Percentiles rank a stretch among this genome's conserved stretches.
Conservation (phyloP, 176 grass and related monocot genomes). For the Miscanthus lutarioriparius region DNA sequence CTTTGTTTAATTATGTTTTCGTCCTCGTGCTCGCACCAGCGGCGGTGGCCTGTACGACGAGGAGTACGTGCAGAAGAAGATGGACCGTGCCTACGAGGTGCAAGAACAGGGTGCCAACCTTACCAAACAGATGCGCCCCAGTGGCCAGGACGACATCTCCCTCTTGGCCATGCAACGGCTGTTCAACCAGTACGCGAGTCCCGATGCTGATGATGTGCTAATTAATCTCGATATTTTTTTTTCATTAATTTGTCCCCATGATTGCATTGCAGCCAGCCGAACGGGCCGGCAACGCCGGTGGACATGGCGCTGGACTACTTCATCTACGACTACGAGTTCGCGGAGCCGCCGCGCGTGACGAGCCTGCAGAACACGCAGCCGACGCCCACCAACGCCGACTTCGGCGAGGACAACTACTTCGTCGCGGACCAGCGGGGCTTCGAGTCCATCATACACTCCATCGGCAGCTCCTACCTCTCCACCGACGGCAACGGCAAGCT, state of each 20-base stretch:
- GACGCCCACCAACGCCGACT: constrained; percentile 43
- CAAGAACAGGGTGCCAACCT: not conserved
- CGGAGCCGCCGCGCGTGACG: constrained; percentile 60
- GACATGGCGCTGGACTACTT: constrained; percentile 73
- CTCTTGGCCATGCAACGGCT: constrained; percentile 56
- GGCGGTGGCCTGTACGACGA: constrained; percentile 40
- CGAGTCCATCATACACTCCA: constrained; percentile 47
- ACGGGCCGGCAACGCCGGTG: constrained; percentile 31
- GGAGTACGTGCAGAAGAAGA: constrained; percentile 34
- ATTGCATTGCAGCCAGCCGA: not conserved
- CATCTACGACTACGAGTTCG: constrained; percentile 59
- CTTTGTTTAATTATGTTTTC: no score
- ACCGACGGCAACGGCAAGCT: constrained; percentile 41
- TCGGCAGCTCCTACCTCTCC: constrained; percentile 52
- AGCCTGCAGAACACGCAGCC: constrained; percentile 63
- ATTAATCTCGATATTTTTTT: no score
- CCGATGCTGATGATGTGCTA: not conserved
- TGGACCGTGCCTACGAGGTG: constrained; percentile 22
- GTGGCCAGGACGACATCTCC: constrained; percentile 50
- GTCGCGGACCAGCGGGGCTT: constrained; percentile 59
- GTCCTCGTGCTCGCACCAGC: not conserved
- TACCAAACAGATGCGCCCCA: constrained; percentile 20
- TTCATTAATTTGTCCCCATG: not conserved
- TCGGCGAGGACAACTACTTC: constrained; percentile 55
- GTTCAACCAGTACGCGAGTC: constrained; percentile 33